Conservation (phyloP, 2,329 filamentous ascomycete genomes). For the Cryphonectria carpinicola region DNA sequence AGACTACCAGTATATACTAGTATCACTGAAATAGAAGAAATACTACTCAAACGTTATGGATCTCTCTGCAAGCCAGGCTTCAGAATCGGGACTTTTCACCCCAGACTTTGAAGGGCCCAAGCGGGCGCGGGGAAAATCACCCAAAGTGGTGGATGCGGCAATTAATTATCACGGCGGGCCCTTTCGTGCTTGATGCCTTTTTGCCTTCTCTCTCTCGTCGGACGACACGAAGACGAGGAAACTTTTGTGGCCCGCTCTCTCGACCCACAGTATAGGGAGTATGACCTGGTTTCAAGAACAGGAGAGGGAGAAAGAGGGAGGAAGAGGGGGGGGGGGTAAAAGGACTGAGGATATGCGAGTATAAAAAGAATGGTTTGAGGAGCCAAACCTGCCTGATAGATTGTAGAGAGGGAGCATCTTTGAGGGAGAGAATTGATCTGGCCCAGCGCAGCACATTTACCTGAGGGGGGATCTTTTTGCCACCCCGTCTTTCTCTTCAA, state of each 20-base stretch:
- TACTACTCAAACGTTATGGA: background rate
- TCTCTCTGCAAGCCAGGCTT: background rate
- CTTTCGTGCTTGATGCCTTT: background rate
- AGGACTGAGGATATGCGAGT: background rate
- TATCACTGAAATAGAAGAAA: background rate
- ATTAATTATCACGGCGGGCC: background rate
- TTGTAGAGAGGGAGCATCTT: too few relatives aligned
- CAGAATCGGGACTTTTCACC: constrained; percentile 4
- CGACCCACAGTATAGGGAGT: background rate
- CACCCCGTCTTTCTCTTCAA: background rate
- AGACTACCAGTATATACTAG: too few relatives aligned
- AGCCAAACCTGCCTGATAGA: background rate
- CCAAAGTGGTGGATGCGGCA: background rate
- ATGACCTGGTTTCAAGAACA: background rate
- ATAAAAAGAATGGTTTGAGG: background rate
- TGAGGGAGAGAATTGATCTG: background rate
- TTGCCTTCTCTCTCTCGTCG: background rate
- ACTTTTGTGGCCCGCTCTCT: background rate
- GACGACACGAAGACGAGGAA: background rate
- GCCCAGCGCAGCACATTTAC: background rate
- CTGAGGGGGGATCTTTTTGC: background rate
- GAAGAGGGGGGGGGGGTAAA: background rate
- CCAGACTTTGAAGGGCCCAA: background rate
- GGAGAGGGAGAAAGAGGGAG: background rate
- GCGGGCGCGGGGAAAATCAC: constrained; percentile 6